A percentile compares a stretch with the other conserved stretches of the same genome.
Evolutionary conservation across 805 yeast genomes (phyloP).

Genomic region (Wilhelminamyces savonicus): DNA sequence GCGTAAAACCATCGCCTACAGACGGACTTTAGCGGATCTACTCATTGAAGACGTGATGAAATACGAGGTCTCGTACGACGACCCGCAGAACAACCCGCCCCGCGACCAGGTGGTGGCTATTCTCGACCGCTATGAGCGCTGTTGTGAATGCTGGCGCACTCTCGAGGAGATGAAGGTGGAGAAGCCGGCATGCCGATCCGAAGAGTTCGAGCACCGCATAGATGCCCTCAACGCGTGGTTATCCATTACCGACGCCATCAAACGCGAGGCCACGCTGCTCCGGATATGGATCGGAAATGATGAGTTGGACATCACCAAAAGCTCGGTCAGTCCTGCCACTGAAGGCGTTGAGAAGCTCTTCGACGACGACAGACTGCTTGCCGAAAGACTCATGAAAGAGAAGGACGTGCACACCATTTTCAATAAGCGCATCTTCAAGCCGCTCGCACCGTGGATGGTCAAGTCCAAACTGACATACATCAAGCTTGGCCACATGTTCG

Average conservation of each 20-base stretch:
- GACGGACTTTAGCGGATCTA: constrained; percentile 67
- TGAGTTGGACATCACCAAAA: constrained; percentile 56
- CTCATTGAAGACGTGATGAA: constrained; percentile 62
- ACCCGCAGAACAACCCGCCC: constrained; percentile 21
- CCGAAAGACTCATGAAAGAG: constrained; percentile 77
- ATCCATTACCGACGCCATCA: constrained; percentile 64
- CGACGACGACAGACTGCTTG: constrained; percentile 65
- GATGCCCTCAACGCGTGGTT: constrained; percentile 84
- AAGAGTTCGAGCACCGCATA: constrained; percentile 56
- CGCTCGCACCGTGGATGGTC: constrained; percentile 74
- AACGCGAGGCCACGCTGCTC: constrained; percentile 53
- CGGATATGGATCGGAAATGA: constrained; percentile 81
- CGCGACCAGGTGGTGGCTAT: constrained; percentile 47
- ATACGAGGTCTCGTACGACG: constrained; percentile 50
- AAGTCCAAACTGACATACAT: constrained; percentile 73
- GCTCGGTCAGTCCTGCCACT: constrained; percentile 11
- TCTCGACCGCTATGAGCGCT: constrained; percentile 55
- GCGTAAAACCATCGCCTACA: constrained; percentile 55
- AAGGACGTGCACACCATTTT: constrained; percentile 70
- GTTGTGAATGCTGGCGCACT: constrained; percentile 76
- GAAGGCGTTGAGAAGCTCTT: constrained; percentile 29
- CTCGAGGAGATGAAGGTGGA: constrained; percentile 71
- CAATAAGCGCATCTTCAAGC: constrained; percentile 57
- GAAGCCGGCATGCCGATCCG: constrained; percentile 62
- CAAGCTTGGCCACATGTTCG: constrained; percentile 54